A percentile compares a stretch with the other conserved stretches of the same genome.
Conservation (phyloP, 2,329 filamentous ascomycete genomes). For the Niveomyces coronatus region DNA sequence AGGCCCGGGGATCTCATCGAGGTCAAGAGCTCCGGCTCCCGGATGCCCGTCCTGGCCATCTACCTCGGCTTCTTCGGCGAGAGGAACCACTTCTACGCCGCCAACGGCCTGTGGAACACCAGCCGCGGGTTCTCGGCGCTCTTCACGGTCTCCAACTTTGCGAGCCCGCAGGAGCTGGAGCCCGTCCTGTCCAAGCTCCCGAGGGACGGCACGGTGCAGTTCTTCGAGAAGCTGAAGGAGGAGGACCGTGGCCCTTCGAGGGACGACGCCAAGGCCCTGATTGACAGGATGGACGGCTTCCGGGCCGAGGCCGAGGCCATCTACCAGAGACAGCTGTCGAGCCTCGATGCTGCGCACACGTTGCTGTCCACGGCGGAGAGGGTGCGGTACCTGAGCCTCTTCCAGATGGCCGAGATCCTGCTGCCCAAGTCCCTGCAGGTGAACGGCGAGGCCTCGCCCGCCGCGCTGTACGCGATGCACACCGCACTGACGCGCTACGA, state of each 20-base stretch:
- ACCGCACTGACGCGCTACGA: constrained; percentile 50
- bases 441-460: constrained; percentile 29
- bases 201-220: constrained; percentile 16
- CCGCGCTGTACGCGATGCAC: constrained; percentile 60
- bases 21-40: constrained; percentile 26
- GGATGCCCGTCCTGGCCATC: constrained; percentile 39
- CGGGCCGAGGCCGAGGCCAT: constrained; percentile 29
- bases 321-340: constrained; percentile 37
- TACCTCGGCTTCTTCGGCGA: constrained; percentile 42
- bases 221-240: constrained; percentile 21
- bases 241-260: constrained; percentile 33
- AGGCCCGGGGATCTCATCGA: constrained; percentile 17
- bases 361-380: constrained; percentile 27
- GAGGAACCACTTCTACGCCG: constrained; percentile 44
- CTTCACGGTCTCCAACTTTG: constrained; percentile 42
- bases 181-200: constrained; percentile 26
- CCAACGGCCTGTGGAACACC: constrained; percentile 39
- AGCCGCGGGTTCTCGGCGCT: constrained; percentile 31
- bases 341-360: constrained; percentile 35
- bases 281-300: constrained; percentile 40
- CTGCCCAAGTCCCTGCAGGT: constrained; percentile 26
- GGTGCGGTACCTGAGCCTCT: constrained; percentile 37
- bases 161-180: constrained; percentile 28
- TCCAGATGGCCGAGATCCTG: constrained; percentile 38
- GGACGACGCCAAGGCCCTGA: constrained; percentile 29